These are phyloP conservation scores for Termitomyces sp. DNA, from an alignment of 1,284 basidiomycete species.

Conservation along the genomic window DNA sequence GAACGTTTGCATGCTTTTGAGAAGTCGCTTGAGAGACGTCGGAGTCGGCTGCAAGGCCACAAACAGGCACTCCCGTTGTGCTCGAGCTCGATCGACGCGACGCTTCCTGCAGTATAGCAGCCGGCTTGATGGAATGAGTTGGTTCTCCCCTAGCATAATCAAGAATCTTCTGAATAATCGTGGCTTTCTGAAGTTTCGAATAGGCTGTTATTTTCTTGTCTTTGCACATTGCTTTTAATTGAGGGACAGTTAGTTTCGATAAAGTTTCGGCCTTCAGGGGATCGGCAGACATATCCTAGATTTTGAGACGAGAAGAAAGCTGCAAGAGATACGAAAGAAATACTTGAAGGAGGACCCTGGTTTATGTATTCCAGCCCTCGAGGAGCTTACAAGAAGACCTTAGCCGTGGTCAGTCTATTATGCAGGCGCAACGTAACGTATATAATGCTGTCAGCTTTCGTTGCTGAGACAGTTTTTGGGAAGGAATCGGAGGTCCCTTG, in stretches of 20 bases:
- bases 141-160: neutral
- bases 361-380: too few species aligned
- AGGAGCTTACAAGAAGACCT: too few species aligned
- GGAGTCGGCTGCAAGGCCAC: neutral
- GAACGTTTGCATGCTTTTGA: neutral
- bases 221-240: conserved; percentile 64
- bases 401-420: too few species aligned
- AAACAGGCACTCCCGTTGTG: neutral
- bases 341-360: neutral
- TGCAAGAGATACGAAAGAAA: neutral
- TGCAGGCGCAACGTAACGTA: too few species aligned
- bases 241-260: conserved; percentile 47
- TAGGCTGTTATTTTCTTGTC: conserved; percentile 55
- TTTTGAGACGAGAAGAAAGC: neutral
- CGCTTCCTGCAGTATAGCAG: neutral
- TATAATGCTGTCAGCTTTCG: too few species aligned
- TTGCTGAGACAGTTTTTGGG: too few species aligned
- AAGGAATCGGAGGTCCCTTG: too few species aligned
- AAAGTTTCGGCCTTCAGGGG: conserved; percentile 21
- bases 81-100: neutral
- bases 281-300: neutral
- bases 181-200: conserved; percentile 59
- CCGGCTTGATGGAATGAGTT: neutral
- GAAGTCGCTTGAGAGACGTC: neutral
- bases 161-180: conserved; percentile 48